Evolutionary conservation across 116 monocot genomes (phyloP).

Genomic region (Trichopus zeylanicus): DNA sequence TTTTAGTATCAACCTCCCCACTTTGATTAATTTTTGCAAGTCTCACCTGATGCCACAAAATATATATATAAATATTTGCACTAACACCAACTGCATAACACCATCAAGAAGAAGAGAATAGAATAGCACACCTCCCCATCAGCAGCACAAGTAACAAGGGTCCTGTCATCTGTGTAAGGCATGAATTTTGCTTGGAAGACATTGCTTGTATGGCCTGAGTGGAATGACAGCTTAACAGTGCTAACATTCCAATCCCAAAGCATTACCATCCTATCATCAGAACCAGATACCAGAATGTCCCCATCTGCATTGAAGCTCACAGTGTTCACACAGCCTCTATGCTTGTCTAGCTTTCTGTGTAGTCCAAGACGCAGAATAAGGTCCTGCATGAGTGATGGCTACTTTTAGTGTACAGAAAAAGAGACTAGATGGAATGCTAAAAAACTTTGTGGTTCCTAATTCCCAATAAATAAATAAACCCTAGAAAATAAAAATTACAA

Average conservation of each 20-base stretch:
- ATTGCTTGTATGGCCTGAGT: conserved; percentile 75
- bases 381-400: conserved; percentile 52
- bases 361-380: conserved; percentile 56
- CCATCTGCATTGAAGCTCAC: conserved; percentile 76
- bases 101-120: not conserved
- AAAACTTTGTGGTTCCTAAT: no score
- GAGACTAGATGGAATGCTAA: no score
- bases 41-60: conserved; percentile 44
- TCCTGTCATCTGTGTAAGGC: conserved; percentile 59
- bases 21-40: conserved; percentile 46
- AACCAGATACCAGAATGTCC: conserved; percentile 71
- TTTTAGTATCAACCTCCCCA: conserved; percentile 29
- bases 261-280: conserved; percentile 77
- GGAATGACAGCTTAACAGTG: conserved; percentile 33
- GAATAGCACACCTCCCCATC: conserved; percentile 70
- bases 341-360: conserved; percentile 52
- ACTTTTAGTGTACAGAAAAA: no score
- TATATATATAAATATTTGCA: conserved; percentile 4
- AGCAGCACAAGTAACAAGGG: conserved; percentile 71
- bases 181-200: conserved; percentile 77
- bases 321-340: conserved; percentile 89
- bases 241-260: conserved; percentile 81
- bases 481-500: no score
- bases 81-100: not conserved
- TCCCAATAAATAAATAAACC: no score